These are phyloP conservation scores for Isatis tinctoria DNA, from an alignment of 345 rosid species.

Conservation along the genomic window DNA sequence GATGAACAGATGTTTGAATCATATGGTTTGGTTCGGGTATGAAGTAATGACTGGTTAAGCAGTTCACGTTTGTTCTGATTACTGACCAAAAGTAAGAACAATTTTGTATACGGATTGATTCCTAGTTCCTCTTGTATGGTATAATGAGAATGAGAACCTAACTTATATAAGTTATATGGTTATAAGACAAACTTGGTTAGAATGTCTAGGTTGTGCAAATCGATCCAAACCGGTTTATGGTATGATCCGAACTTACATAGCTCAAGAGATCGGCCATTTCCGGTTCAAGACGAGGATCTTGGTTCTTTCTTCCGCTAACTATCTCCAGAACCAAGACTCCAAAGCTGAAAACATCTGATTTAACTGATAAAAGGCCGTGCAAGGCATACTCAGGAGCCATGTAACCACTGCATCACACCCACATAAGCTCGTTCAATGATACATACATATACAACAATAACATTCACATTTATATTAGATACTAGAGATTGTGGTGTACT, in stretches of 20 bases:
- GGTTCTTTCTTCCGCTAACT: slow-evolving; percentile 83
- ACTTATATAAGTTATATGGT: too few relatives aligned
- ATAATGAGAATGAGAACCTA: neutral
- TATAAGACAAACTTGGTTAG: neutral
- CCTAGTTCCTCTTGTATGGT: neutral
- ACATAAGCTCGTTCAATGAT: neutral
- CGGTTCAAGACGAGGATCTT: slow-evolving; percentile 35
- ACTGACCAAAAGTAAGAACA: neutral
- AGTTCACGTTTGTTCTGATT: neutral
- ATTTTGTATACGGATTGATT: neutral
- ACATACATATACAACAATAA: neutral
- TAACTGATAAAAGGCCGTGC: slow-evolving; percentile 78
- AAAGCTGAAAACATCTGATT: slow-evolving; percentile 80
- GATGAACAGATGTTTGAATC: neutral
- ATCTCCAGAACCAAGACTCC: slow-evolving; percentile 84
- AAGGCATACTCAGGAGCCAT: slow-evolving; percentile 96
- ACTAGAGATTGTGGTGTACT: slow-evolving; percentile 33
- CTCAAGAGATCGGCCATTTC: slow-evolving; percentile 67
- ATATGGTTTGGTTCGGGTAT: neutral
- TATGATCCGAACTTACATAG: slow-evolving; percentile 57
- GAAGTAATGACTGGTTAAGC: neutral
- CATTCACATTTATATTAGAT: neutral
- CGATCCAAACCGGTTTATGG: neutral
- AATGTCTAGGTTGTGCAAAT: neutral
- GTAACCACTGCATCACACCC: slow-evolving; percentile 60